phyloP scores from a whole-genome alignment of 1,284 basidiomycete genomes.

The Malassezia psittaci region DNA sequence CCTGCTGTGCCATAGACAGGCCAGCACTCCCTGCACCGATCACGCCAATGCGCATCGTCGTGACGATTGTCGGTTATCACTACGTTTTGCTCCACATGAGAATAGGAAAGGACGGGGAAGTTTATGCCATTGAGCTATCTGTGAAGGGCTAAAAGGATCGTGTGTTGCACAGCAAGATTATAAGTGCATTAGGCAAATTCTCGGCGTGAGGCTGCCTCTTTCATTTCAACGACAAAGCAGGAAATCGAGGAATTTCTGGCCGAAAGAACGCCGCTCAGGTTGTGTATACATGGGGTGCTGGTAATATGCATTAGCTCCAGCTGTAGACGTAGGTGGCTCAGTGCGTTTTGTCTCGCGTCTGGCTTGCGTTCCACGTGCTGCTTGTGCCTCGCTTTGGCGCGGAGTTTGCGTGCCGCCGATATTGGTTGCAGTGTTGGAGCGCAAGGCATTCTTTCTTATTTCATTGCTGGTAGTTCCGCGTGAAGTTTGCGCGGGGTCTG shows the following conservation, averaged over 20 bases:
- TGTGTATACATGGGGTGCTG: neutral
- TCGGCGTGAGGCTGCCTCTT: neutral
- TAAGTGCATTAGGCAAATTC: neutral
- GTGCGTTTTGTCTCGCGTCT: neutral
- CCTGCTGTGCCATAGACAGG: conserved; percentile 48
- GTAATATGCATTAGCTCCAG: neutral
- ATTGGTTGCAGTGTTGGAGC: neutral
- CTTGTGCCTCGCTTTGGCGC: neutral
- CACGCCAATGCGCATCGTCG: conserved; percentile 3
- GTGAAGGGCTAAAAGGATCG: neutral
- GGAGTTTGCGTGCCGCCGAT: neutral
- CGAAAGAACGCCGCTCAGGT: conserved; percentile 13
- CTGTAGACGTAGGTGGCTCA: neutral
- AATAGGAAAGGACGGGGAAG: too few relatives aligned
- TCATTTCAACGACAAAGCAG: conserved; percentile 15
- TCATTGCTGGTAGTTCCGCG: neutral
- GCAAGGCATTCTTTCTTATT: neutral
- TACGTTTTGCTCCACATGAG: neutral
- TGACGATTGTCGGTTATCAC: neutral
- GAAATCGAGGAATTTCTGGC: conserved; percentile 17
- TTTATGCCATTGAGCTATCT: too few relatives aligned
- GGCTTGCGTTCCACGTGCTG: neutral
- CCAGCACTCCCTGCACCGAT: conserved; percentile 11
- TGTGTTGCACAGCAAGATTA: neutral
- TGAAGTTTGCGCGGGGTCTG: neutral